Conservation (phyloP, 2,329 filamentous ascomycete genomes). For the Colletotrichum sp. region DNA sequence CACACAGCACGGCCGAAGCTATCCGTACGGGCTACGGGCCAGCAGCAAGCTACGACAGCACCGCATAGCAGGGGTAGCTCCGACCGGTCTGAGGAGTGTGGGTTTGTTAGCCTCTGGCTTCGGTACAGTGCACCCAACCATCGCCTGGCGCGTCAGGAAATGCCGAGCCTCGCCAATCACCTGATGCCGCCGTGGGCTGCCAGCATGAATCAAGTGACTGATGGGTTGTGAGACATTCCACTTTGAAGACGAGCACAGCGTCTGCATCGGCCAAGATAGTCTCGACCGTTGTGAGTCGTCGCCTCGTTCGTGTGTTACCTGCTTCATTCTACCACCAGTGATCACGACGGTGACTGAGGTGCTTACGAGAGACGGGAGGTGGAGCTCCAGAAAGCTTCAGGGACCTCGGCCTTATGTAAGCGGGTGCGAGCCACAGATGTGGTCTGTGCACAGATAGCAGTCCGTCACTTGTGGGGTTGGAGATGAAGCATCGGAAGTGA, state of each 20-base stretch:
- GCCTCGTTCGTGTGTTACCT: neutral
- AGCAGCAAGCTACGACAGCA: neutral
- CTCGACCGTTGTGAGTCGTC: neutral
- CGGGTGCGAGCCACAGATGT: neutral
- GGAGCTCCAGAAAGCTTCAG: neutral
- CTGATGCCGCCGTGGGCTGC: constrained; percentile 18
- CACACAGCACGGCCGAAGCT: neutral
- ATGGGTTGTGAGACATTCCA: constrained; percentile 22
- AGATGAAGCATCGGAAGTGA: neutral
- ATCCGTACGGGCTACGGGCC: neutral
- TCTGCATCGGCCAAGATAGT: neutral
- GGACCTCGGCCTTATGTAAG: neutral
- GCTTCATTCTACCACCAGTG: neutral
- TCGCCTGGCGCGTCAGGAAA: constrained; percentile 1
- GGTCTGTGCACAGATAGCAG: neutral
- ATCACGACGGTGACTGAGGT: neutral
- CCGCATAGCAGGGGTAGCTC: neutral
- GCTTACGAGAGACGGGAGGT: neutral
- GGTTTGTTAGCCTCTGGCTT: neutral
- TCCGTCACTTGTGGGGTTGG: constrained; percentile 5
- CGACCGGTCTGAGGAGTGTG: neutral
- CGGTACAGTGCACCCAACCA: neutral
- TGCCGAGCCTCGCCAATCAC: constrained; percentile 22
- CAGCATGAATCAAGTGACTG: constrained; percentile 23
- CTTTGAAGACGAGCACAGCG: neutral